A percentile compares a stretch with the other conserved stretches of the same genome.
phyloP scores from a whole-genome alignment of 2,329 filamentous ascomycete species.

The Colletotrichum sp. region DNA sequence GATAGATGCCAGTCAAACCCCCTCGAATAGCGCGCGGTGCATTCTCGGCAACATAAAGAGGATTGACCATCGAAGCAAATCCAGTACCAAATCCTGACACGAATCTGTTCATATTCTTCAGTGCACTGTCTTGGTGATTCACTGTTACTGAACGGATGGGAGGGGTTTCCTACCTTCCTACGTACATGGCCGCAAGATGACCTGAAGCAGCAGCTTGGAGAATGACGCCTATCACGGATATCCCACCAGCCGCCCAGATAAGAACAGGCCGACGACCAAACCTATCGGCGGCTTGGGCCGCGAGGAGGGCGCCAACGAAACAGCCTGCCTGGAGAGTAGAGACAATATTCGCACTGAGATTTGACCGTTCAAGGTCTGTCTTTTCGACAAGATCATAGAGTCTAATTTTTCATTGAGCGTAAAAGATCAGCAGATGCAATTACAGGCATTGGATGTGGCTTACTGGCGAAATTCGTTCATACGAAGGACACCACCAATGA shows the following conservation, averaged over 20 bases:
- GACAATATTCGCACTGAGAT: slow-evolving; percentile 34
- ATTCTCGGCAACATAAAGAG: slow-evolving; percentile 64
- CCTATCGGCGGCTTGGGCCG: slow-evolving; percentile 58
- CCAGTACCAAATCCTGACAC: slow-evolving; percentile 56
- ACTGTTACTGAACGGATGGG: not conserved
- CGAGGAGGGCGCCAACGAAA: slow-evolving; percentile 59
- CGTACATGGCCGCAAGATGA: slow-evolving; percentile 60
- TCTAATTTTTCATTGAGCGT: slow-evolving; percentile 16
- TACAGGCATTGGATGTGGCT: slow-evolving; percentile 1
- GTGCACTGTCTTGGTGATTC: slow-evolving; percentile 35
- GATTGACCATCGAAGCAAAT: slow-evolving; percentile 56
- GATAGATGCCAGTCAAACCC: slow-evolving; percentile 53
- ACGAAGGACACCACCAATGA: slow-evolving; percentile 31
- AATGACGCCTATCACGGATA: slow-evolving; percentile 54
- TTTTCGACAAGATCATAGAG: slow-evolving; percentile 17
- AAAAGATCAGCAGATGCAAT: slow-evolving; percentile 9
- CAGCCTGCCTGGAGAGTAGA: slow-evolving; percentile 60
- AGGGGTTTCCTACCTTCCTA: slow-evolving; percentile 43
- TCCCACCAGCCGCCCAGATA: slow-evolving; percentile 49
- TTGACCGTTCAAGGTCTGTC: slow-evolving; percentile 1
- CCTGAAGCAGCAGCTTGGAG: slow-evolving; percentile 36
- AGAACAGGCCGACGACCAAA: slow-evolving; percentile 58
- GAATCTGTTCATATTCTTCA: slow-evolving; percentile 52
- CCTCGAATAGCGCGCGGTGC: slow-evolving; percentile 58
- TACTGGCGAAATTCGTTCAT: slow-evolving; percentile 26